phyloP scores from a whole-genome alignment of 768 basidiomycete species.

The Asterophora parasitica region DNA sequence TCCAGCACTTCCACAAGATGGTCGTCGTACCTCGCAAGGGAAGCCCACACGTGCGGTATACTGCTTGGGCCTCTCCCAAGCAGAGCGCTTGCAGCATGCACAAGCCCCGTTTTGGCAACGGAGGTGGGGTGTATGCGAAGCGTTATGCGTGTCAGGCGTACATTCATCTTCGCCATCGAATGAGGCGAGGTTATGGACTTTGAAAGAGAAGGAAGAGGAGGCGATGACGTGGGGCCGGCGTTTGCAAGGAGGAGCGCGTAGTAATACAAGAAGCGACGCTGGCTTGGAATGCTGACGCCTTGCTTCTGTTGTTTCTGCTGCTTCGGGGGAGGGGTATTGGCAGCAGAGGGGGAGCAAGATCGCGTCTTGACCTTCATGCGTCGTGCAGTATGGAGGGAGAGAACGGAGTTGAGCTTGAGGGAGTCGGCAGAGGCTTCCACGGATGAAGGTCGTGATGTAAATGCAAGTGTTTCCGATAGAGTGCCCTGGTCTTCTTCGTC shows the following conservation, averaged over 20 bases:
- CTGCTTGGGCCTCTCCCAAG: constrained; percentile 29
- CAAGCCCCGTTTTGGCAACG: constrained; percentile 43
- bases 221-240: constrained; percentile 49
- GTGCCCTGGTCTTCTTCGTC: constrained; percentile 11
- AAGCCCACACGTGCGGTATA: constrained; percentile 52
- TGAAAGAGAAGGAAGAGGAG: constrained; percentile 25
- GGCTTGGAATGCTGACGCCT: constrained; percentile 78
- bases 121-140: constrained; percentile 58
- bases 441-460: not conserved
- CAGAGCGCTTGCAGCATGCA: constrained; percentile 53
- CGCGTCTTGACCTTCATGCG: constrained; percentile 50
- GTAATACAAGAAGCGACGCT: constrained; percentile 74
- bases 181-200: constrained; percentile 24
- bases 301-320: constrained; percentile 33
- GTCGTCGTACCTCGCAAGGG: constrained; percentile 79
- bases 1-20: constrained; percentile 59
- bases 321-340: too few relatives aligned
- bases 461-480: not conserved
- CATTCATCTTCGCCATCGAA: constrained; percentile 18
- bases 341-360: constrained; percentile 13
- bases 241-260: constrained; percentile 64
- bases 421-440: not conserved
- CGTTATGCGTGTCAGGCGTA: constrained; percentile 52
- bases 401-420: constrained; percentile 27
- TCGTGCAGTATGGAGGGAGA: constrained; percentile 64